Evolutionary conservation across 1,284 basidiomycete species (phyloP), one percentile per base, ranked within the genome.

Genomic region (Rhodofomes roseus): DNA sequence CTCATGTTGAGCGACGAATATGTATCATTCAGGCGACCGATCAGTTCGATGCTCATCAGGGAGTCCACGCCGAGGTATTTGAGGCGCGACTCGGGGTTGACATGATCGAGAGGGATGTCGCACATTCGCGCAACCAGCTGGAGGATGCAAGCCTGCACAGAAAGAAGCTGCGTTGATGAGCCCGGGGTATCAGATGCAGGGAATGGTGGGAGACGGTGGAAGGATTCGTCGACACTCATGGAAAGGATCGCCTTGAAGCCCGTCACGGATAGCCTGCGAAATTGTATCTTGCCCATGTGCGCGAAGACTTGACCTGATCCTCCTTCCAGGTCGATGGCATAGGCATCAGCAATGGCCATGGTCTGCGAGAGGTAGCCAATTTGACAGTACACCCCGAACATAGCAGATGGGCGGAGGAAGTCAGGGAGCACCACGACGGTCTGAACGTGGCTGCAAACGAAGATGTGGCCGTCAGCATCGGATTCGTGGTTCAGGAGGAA

Each of bases 401-500:
- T 65, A 2, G 72, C 74, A 4, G 74, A 70, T 22, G 74, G 67
- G 63, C 80, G 74, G 44, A 85, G 62, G 1, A 75, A 63, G 22
- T 75, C 69, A 2, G 79, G 73, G 0, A 84, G 63, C 4, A 84
- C 67, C 56, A 78, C 78, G 44, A 86, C 73, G 12, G 75, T 69
- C 25, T 77, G 80, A 31, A 88, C 76, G 39, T 80, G 76, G 40
- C 71, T 78, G 74, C 89, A 90, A 60, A 91, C 86, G 68, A 81
- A 87, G 0, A 79, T 83, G 53, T 87, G 16, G 50, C 34, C 81
- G 37, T 81, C 74, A 23, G 73, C 62, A 1, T 72, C 73, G 2
- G 78, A 81, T 41, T 76, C 79, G 68, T 84, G 70, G 70, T 90
- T 91, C 29, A 82, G 78, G 44, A 90, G 73, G 70, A 91, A 88